phyloP scores from a whole-genome alignment of 2,329 filamentous ascomycete species.

The Alternaria gaisen region DNA sequence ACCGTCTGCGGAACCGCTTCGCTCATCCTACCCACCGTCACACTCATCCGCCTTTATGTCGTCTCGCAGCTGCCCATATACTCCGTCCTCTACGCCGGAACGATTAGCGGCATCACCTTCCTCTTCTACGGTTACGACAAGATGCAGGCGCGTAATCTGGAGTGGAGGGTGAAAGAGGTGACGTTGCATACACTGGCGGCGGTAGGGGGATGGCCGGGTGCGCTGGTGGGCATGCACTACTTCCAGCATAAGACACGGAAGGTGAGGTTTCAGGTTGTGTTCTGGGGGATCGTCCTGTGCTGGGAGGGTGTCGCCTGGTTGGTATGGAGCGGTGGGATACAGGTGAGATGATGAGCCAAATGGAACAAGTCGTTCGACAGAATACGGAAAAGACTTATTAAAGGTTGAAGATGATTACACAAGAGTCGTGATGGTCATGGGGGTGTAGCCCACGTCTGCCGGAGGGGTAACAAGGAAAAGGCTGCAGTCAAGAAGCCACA shows the following conservation, averaged over 20 bases:
- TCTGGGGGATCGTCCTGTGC: slow-evolving; percentile 42
- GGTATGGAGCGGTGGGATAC: slow-evolving; percentile 27
- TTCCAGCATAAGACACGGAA: slow-evolving; percentile 51
- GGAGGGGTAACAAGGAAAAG: slow-evolving; percentile 10
- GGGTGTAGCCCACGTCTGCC: not conserved
- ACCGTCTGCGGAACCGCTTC: slow-evolving; percentile 35
- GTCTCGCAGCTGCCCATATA: slow-evolving; percentile 23
- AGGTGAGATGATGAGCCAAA: not conserved
- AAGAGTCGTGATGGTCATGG: slow-evolving; percentile 6
- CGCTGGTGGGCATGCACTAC: slow-evolving; percentile 45
- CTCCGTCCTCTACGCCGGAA: slow-evolving; percentile 28
- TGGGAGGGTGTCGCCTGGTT: slow-evolving; percentile 42
- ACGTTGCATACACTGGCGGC: slow-evolving; percentile 42
- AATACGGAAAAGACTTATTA: not conserved
- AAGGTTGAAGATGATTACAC: not conserved
- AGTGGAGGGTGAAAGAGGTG: slow-evolving; percentile 45
- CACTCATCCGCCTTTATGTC: slow-evolving; percentile 53
- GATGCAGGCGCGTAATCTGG: slow-evolving; percentile 42
- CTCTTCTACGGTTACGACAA: slow-evolving; percentile 49
- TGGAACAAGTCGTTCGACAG: not conserved
- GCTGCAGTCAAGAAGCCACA: not conserved
- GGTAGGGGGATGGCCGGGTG: slow-evolving; percentile 48
- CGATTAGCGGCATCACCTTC: slow-evolving; percentile 38
- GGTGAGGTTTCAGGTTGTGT: slow-evolving; percentile 36
- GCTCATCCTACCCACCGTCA: slow-evolving; percentile 65